A percentile compares a stretch with the other conserved stretches of the same genome.
These are phyloP conservation scores for Pyracantha coccinea DNA, from an alignment of 331 rosid genomes.

Conservation along the genomic window DNA sequence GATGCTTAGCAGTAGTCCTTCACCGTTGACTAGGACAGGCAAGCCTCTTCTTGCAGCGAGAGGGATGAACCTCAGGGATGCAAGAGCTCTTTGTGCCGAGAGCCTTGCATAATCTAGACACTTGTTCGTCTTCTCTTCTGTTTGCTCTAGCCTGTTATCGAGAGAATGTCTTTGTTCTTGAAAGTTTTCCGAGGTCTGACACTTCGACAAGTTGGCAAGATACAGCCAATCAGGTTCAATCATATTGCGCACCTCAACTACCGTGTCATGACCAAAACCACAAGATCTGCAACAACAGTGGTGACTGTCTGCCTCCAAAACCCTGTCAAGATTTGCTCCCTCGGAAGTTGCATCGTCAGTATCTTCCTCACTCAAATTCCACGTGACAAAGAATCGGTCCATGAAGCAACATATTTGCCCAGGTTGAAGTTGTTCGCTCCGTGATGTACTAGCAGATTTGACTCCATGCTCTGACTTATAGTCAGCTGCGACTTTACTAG, in stretches of 20 bases:
- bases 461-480: constrained; percentile 25
- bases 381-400: constrained; percentile 63
- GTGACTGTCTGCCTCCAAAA: constrained; percentile 17
- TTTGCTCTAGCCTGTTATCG: not conserved
- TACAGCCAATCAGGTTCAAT: constrained; percentile 84
- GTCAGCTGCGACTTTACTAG: constrained; percentile 32
- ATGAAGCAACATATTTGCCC: constrained; percentile 65
- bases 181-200: constrained; percentile 14
- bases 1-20: constrained; percentile 60
- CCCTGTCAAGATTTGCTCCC: constrained; percentile 13
- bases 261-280: constrained; percentile 20
- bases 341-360: constrained; percentile 15
- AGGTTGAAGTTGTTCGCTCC: constrained; percentile 34
- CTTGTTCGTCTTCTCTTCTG: constrained; percentile 16
- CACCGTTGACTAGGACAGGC: constrained; percentile 61
- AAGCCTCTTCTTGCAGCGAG: constrained; percentile 83
- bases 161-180: constrained; percentile 15
- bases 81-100: constrained; percentile 61
- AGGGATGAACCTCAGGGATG: constrained; percentile 52
- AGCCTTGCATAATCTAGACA: constrained; percentile 45
- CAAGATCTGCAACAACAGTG: constrained; percentile 30
- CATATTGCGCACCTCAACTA: constrained; percentile 63
- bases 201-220: constrained; percentile 52
- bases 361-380: constrained; percentile 41
- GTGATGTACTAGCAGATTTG: constrained; percentile 19